These are phyloP conservation scores for Starmera caribaea DNA, from an alignment of 805 yeast species.

Conservation along the genomic window DNA sequence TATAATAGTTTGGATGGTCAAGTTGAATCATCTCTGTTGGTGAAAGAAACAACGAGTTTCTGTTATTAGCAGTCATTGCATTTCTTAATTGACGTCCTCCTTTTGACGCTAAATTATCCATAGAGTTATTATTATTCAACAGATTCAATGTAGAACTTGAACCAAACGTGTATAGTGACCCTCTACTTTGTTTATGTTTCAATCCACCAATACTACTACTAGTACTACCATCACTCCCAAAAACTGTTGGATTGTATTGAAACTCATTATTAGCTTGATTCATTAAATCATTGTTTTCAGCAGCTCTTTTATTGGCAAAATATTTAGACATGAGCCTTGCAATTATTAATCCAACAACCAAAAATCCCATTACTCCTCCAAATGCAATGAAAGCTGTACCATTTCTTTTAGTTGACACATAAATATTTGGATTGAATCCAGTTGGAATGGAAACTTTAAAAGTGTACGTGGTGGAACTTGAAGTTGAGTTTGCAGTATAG, in stretches of 20 bases:
- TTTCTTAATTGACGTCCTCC: constrained; percentile 17
- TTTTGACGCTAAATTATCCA: constrained; percentile 8
- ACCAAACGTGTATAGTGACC: constrained; percentile 21
- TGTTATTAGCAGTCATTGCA: constrained; percentile 11
- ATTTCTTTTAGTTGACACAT: constrained; percentile 36
- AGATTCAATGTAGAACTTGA: constrained; percentile 22
- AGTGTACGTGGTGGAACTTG: constrained; percentile 8
- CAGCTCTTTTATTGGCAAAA: constrained; percentile 19
- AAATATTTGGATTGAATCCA: constrained; percentile 44
- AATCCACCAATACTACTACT: constrained; percentile 14
- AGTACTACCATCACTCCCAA: constrained; percentile 8
- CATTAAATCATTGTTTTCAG: constrained; percentile 11
- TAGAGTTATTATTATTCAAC: constrained; percentile 7
- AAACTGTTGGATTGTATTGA: constrained; percentile 15
- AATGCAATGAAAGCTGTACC: constrained; percentile 77
- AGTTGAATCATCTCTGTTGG: constrained; percentile 35
- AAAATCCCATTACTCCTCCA: constrained; percentile 55
- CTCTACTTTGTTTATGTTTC: constrained; percentile 12
- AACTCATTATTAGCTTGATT: constrained; percentile 6
- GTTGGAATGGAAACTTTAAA: constrained; percentile 18
- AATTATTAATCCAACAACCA: constrained; percentile 16
- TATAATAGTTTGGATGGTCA: constrained; percentile 2
- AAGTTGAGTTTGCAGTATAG: constrained; percentile 9
- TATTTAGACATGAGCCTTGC: constrained; percentile 15
- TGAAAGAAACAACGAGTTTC: constrained; percentile 41